Evolutionary conservation across 2,329 filamentous ascomycete genomes (phyloP).

Genomic region (Fusarium nurragi): DNA sequence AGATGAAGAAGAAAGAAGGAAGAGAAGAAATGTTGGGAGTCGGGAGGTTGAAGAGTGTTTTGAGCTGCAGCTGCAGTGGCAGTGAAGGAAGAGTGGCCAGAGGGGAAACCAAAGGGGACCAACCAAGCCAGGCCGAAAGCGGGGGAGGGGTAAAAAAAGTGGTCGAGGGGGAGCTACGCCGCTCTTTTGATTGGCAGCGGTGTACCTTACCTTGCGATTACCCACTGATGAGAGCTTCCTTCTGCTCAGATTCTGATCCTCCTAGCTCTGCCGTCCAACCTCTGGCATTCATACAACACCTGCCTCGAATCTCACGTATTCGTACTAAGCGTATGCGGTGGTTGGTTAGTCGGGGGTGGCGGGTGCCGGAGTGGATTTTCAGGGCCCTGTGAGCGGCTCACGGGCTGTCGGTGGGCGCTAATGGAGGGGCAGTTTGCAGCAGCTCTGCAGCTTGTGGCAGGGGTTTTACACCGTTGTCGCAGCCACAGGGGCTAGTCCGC

Average conservation of each 20-base stretch:
- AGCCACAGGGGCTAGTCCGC: slow-evolving; percentile 27
- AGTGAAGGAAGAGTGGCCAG: background rate
- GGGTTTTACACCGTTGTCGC: slow-evolving; percentile 35
- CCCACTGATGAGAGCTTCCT: slow-evolving; percentile 16
- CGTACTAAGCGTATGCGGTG: slow-evolving; percentile 31
- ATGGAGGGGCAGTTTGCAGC: slow-evolving; percentile 39
- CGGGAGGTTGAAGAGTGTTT: slow-evolving; percentile 35
- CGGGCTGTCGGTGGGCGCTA: slow-evolving; percentile 44
- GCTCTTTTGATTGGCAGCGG: slow-evolving; percentile 23
- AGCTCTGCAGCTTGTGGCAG: slow-evolving; percentile 31
- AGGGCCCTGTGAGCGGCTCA: slow-evolving; percentile 31
- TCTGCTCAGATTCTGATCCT: slow-evolving; percentile 11
- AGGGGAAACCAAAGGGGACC: slow-evolving; percentile 42
- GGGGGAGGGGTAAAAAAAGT: slow-evolving; percentile 48
- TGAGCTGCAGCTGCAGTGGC: slow-evolving; percentile 13
- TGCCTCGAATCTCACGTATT: slow-evolving; percentile 38
- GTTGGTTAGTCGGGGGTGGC: slow-evolving; percentile 33
- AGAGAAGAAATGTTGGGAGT: slow-evolving; percentile 34
- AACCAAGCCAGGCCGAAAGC: slow-evolving; percentile 46
- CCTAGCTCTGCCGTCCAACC: too few relatives aligned
- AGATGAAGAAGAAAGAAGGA: slow-evolving; percentile 35
- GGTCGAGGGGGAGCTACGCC: slow-evolving; percentile 16
- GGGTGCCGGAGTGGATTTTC: slow-evolving; percentile 42
- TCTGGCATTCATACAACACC: slow-evolving; percentile 12
- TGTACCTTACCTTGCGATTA: slow-evolving; percentile 3